A percentile compares a stretch with the other conserved stretches of the same genome.
Conservation (phyloP, 805 yeast species). For the Hemisphaericaspora nanyangensis region DNA sequence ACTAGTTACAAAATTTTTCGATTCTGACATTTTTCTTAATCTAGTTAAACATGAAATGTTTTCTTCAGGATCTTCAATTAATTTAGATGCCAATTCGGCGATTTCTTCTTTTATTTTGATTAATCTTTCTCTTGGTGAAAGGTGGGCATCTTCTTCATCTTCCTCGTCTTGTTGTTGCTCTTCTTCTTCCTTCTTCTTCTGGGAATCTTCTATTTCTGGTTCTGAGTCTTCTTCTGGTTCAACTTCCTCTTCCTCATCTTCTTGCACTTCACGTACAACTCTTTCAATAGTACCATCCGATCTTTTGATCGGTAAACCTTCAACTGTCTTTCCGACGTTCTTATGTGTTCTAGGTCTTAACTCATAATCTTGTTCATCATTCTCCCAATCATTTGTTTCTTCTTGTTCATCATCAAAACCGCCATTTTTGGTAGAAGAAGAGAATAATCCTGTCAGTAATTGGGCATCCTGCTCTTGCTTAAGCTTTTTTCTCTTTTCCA, state of each 20-base stretch:
- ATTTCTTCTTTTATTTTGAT: slow-evolving; percentile 72
- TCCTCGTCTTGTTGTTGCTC: slow-evolving; percentile 22
- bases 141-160: slow-evolving; percentile 43
- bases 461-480: slow-evolving; percentile 40
- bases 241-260: slow-evolving; percentile 16
- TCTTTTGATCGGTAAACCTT: slow-evolving; percentile 75
- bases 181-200: slow-evolving; percentile 12
- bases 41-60: slow-evolving; percentile 62
- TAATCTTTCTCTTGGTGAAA: slow-evolving; percentile 51
- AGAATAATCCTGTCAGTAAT: slow-evolving; percentile 35
- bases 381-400: slow-evolving; percentile 47
- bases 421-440: slow-evolving; percentile 1
- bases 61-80: slow-evolving; percentile 89
- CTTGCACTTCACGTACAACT: slow-evolving; percentile 41
- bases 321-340: slow-evolving; percentile 44
- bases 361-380: slow-evolving; percentile 79
- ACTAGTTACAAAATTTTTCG: slow-evolving; percentile 60
- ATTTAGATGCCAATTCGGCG: slow-evolving; percentile 71
- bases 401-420: slow-evolving; percentile 4
- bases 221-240: slow-evolving; percentile 13
- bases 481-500: slow-evolving; percentile 27
- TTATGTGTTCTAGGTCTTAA: slow-evolving; percentile 57
- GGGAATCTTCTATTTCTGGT: slow-evolving; percentile 11
- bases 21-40: slow-evolving; percentile 64
- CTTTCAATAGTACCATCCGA: slow-evolving; percentile 73